phyloP scores from a whole-genome alignment of 163 green algal genomes.

The Coccomyxa subellipsoidea region DNA sequence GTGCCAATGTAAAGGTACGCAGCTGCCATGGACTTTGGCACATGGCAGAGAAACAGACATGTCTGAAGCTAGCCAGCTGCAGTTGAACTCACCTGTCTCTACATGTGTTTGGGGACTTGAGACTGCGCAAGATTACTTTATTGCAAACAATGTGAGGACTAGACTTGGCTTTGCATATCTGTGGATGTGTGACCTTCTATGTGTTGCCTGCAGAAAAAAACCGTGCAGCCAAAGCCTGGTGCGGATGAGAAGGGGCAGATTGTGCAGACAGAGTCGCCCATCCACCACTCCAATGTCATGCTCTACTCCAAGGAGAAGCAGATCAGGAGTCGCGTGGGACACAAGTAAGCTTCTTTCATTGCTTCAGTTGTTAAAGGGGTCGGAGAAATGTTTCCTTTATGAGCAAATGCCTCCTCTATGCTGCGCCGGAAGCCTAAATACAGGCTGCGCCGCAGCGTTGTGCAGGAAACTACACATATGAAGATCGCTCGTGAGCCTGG shows the following conservation, averaged over 20 bases:
- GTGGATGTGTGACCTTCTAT: not conserved
- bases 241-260: slow-evolving; percentile 82
- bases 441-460: not conserved
- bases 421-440: not conserved
- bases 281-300: slow-evolving; percentile 97
- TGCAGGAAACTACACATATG: no score
- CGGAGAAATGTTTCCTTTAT: not conserved
- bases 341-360: slow-evolving; percentile 47
- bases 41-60: no score
- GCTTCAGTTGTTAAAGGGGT: not conserved
- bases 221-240: slow-evolving; percentile 50
- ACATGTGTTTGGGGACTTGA: not conserved
- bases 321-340: slow-evolving; percentile 67
- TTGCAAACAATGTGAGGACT: not conserved
- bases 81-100: not conserved
- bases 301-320: slow-evolving; percentile 81
- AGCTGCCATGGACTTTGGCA: no score
- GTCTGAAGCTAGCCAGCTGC: no score
- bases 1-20: slow-evolving; percentile 86
- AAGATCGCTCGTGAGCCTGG: no score
- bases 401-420: no score
- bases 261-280: slow-evolving; percentile 79
- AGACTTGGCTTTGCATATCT: not conserved
- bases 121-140: not conserved
- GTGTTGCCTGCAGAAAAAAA: not conserved